Evolutionary conservation across 805 yeast genomes (phyloP), one percentile per base, ranked within the genome.

Genomic region (Lachancea nothofagi): DNA sequence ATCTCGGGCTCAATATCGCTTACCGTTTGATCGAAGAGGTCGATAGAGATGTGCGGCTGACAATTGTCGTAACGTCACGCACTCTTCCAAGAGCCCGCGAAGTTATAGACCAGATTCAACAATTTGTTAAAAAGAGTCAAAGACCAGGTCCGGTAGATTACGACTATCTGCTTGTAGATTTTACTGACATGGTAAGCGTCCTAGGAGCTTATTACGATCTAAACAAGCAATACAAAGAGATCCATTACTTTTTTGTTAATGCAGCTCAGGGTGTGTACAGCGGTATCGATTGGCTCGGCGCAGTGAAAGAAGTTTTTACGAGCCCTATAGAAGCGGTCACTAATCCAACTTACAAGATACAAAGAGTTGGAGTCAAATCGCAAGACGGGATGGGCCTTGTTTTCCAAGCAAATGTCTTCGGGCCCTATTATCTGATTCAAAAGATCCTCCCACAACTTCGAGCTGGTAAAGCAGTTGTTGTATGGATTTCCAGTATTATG

Each of bases 381-480:
- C 59, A 54, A 14, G 98, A 93, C 61, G 88, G 77, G 0, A 51
- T 90, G 69, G 97, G 97, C 1, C 65, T 83, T 22, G 87, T 88
- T 3, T 93, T 90, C 66, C 95, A 93, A 62, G 94, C 93, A 4
- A 93, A 93, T 57, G 96, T 90, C n/a, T 86, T 93, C 64, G 96
- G 95, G 0, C 97, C 97, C 2, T 89, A 84, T 65, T 93, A 80
- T 60, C 65, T 93, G 38, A 70, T 89, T 39, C 84, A 83, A 49
- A 78, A 75, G 46, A 63, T 90, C 15, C 59, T 69, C 28, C 76
- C 76, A 2, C 62, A 77, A 26, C 62, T 89, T n/a, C 48, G 62
- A 7, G 57, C 63, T 2, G 65, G 68, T 2, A 80, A 82, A 3
- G 88, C 93, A 0, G 72, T 74, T 41, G 67, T 88, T 27, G 67